Conservation (phyloP, 306 rosid genomes). For the Medicago ruthenica region DNA sequence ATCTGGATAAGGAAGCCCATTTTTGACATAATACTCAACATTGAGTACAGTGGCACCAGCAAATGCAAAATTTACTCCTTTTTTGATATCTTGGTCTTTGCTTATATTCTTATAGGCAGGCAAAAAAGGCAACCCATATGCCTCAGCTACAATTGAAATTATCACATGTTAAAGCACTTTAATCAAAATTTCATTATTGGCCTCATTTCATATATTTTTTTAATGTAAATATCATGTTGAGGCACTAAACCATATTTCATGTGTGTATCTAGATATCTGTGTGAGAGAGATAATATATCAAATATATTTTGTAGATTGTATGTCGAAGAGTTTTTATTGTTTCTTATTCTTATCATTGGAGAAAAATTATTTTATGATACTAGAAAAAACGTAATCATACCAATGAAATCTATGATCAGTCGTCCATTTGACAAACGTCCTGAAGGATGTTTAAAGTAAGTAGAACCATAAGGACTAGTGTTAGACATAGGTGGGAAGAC, state of each 20-base stretch:
- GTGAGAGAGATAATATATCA: background rate
- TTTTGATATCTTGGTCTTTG: background rate
- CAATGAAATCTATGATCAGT: constrained; percentile 56
- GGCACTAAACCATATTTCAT: background rate
- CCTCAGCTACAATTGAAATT: background rate
- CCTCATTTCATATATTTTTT: background rate
- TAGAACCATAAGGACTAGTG: constrained; percentile 54
- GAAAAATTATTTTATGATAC: background rate
- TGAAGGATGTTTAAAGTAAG: constrained; percentile 43
- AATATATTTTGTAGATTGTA: background rate
- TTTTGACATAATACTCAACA: constrained; percentile 4
- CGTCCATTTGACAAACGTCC: constrained; percentile 56
- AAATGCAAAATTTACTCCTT: constrained; percentile 61
- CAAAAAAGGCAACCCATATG: constrained; percentile 48
- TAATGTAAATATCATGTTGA: background rate
- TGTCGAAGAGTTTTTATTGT: background rate
- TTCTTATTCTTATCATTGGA: background rate
- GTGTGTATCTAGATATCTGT: too few species aligned
- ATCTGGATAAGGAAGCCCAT: background rate
- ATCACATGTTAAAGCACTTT: background rate
- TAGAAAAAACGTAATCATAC: constrained; percentile 6
- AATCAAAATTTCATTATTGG: background rate
- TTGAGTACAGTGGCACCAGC: constrained; percentile 58
- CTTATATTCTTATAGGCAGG: constrained; percentile 42
- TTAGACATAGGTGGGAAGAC: background rate